Conservation (phyloP, 2,329 filamentous ascomycete species). For the Lecanicillium sp. region DNA sequence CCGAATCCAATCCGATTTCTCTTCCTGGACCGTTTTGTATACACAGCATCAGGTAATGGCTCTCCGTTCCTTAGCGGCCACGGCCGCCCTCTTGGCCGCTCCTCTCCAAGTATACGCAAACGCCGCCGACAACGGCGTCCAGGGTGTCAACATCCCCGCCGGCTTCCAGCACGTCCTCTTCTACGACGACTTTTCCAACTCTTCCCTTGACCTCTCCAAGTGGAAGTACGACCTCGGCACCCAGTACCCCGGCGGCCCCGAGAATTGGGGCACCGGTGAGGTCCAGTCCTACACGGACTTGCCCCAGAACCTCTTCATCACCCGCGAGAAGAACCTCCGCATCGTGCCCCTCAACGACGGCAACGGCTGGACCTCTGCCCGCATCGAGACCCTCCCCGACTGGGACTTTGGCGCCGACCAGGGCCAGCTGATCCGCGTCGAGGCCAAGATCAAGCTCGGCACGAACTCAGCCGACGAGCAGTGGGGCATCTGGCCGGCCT, state of each 20-base stretch:
- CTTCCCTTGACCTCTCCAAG: slow-evolving; percentile 25
- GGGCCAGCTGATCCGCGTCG: slow-evolving; percentile 31
- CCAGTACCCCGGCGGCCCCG: slow-evolving; percentile 38
- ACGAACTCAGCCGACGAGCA: slow-evolving; percentile 20
- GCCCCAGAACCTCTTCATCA: slow-evolving; percentile 35
- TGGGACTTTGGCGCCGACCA: slow-evolving; percentile 30
- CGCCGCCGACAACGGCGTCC: background rate
- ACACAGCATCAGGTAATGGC: background rate
- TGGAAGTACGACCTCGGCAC: slow-evolving; percentile 42
- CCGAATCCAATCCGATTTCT: background rate
- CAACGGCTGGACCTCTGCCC: slow-evolving; percentile 37
- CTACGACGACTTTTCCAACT: slow-evolving; percentile 27
- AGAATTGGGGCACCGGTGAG: slow-evolving; percentile 45
- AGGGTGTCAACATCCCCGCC: slow-evolving; percentile 5
- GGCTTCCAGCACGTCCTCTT: slow-evolving; percentile 22
- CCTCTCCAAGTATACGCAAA: background rate
- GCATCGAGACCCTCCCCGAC: slow-evolving; percentile 33
- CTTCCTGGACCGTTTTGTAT: background rate
- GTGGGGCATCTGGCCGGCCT: slow-evolving; percentile 41
- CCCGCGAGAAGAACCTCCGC: slow-evolving; percentile 28
- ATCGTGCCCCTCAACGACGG: slow-evolving; percentile 28
- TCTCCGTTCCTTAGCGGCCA: background rate
- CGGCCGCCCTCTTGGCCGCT: background rate
- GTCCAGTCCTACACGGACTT: slow-evolving; percentile 39
- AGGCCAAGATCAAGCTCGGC: slow-evolving; percentile 34